Percentiles rank a stretch among this genome's conserved stretches.
These are phyloP conservation scores for Gnaphalium uliginosum DNA, from an alignment of 129 eudicot genomes.

Conservation along the genomic window DNA sequence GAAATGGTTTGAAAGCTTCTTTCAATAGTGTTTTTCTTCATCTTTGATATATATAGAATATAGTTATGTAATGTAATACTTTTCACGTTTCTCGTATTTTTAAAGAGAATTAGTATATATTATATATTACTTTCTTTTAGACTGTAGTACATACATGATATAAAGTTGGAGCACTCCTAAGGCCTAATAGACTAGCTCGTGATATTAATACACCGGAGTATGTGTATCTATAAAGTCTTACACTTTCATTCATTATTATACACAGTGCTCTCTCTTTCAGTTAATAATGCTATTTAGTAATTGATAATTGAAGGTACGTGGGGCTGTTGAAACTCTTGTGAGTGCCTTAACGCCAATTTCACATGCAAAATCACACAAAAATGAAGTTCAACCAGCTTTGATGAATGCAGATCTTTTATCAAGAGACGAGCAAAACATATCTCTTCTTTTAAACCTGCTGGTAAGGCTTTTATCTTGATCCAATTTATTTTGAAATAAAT, in stretches of 20 bases:
- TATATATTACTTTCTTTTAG: not conserved
- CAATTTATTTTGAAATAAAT: not conserved
- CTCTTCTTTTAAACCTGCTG: slow-evolving; percentile 36
- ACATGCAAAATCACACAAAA: slow-evolving; percentile 51
- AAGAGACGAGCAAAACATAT: slow-evolving; percentile 34
- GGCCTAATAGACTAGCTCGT: not conserved
- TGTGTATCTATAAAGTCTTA: not conserved
- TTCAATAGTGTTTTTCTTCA: slow-evolving; percentile 9
- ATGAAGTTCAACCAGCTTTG: slow-evolving; percentile 61
- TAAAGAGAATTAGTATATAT: not conserved
- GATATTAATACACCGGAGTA: not conserved
- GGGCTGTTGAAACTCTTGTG: slow-evolving; percentile 85
- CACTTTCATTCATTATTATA: not conserved
- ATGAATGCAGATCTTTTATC: slow-evolving; percentile 40
- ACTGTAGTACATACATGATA: not conserved
- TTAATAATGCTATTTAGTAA: slow-evolving; percentile 19
- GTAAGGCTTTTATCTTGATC: slow-evolving; percentile 23
- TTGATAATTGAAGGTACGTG: slow-evolving; percentile 65
- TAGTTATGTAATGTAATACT: slow-evolving; percentile 8
- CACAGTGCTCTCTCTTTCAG: not conserved
- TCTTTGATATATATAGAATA: slow-evolving; percentile 14
- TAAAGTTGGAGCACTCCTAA: not conserved
- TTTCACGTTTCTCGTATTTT: slow-evolving; percentile 3
- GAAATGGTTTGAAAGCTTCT: slow-evolving; percentile 69
- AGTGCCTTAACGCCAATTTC: slow-evolving; percentile 77